Base-by-base conservation (phyloP, 2,329 filamentous ascomycete species). In the Claviceps sp. region DNA sequence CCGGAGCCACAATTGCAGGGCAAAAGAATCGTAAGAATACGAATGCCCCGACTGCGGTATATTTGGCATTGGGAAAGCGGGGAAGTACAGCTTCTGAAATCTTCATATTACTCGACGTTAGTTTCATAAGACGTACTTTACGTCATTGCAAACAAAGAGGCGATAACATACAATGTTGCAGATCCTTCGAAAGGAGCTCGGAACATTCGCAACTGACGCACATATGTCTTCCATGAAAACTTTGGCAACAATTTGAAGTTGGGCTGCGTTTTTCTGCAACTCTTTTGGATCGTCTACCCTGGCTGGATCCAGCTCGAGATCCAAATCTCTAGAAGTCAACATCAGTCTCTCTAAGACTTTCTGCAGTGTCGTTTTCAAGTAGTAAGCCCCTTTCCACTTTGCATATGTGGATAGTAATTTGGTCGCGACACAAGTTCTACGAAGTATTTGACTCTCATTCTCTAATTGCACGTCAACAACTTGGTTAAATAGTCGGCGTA, bases 11-110 rank as follows among this genome's bases (percentile, higher is more conserved):
- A 51, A 86, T 86, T 26, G 82, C 82, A 7, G 82, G 83, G 57
- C 82, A 86, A 61, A 86, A 86, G 68, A 86, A 86, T 8, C 82
- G 76, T 24, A 86, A 71, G 60, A 86, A 86, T 53, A 86, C 80
- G 60, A 86, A 86, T 0, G 82, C 81, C 1, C 82, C 82, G 14
- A 86, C 82, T 3, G 82, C 82, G 0, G 82, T 86, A 60, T 85
- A 86, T 64, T 85, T 86, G 5, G 82, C 81, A 54, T 85, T 82
- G 0, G 78, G 80, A 58, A 85, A 86, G 37, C 78, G 74, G 30
- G 72, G 72, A 60, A 80, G 74, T 1, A 85, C 82, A n/a, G 80
- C 75, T 16, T 75, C 69, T 13, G 78, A 81, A 57, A 85, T 85
- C 71, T 78, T 50, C 17, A 10, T 24, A 11, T 16, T n/a, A 14